Percentiles rank a stretch among this genome's conserved stretches.
phyloP scores from a whole-genome alignment of 179 eudicot genomes.

The Carnegiea gigantea region DNA sequence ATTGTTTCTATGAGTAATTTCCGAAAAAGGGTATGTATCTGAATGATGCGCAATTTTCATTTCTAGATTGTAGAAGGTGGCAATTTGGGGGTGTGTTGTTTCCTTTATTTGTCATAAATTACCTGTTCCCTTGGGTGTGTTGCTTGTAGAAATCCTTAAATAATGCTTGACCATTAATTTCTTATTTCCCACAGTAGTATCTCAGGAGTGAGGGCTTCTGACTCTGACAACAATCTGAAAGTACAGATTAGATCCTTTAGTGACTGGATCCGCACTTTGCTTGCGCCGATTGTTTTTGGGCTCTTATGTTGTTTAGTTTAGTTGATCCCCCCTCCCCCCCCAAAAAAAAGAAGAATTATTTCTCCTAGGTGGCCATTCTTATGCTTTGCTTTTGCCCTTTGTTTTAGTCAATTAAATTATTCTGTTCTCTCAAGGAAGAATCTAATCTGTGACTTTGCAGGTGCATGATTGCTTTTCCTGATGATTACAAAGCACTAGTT shows the following conservation, averaged over 20 bases:
- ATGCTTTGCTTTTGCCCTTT: not conserved
- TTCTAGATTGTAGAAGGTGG: not conserved
- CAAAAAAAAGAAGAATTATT: not conserved
- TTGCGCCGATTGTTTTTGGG: not conserved
- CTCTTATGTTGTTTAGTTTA: not conserved
- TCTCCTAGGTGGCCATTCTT: not conserved
- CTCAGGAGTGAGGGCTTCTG: not conserved
- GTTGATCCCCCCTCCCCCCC: not conserved
- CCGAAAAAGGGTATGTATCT: not conserved
- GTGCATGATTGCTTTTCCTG: constrained; percentile 87
- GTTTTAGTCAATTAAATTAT: not conserved
- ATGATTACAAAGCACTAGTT: constrained; percentile 78
- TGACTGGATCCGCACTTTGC: not conserved
- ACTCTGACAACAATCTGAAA: not conserved
- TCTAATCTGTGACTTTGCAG: constrained; percentile 33
- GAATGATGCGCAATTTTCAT: too few relatives aligned
- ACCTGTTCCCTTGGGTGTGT: not conserved
- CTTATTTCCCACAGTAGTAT: not conserved
- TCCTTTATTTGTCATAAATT: not conserved
- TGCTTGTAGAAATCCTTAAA: not conserved
- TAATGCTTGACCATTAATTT: not conserved
- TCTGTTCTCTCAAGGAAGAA: not conserved
- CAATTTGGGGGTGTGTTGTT: not conserved
- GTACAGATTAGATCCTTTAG: not conserved
- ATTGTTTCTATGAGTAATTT: not conserved